Base-by-base conservation (phyloP, 2,329 filamentous ascomycete genomes). In the Nemania diffusa region DNA sequence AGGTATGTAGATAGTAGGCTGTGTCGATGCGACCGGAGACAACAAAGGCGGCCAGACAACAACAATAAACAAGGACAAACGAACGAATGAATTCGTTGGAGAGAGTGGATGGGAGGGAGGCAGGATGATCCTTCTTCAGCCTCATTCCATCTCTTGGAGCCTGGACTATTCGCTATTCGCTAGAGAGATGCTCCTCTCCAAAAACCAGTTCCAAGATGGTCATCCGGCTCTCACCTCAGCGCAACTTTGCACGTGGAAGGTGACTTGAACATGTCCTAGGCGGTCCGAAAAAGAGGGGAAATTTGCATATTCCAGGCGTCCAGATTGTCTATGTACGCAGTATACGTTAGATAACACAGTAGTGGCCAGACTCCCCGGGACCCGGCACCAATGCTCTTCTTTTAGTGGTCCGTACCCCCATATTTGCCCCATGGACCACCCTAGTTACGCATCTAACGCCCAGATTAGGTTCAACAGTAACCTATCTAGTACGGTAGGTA, bases 281-380 rank as follows among this genome's bases (percentile, higher is more conserved):
- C 40, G 17, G 17, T 69, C 44, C 55, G 44, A 22, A 66, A 68
- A 69, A 67, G 67, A 67, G 69, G 67, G 62, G 64, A 66, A 68
- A 62, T 51, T 7, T 8, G 46, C 7, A 50, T 50, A 20, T 8
- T 44, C 24, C 9, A 24, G 46, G 46, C 20, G 22, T 17, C 13
- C 15, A 40, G 37, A 34, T 11, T 11, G 2, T 9, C 32, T 34
- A 34, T 17, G 37, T 17, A 40, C 2, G 5, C 5, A 15, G 15
- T 40, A 48, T 7, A 48, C 5, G 22, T 24, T 32, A 32, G 29
- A n/a, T n/a, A n/a, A n/a, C n/a, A n/a, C n/a, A n/a, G 29, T 26
- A 40, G 24, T 37, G 42, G 42, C 37, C 40, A 29, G 51, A 48
- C 60, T 58, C n/a, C n/a, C n/a, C 67, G 67, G 67, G 55, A 61